Base-by-base conservation (phyloP, 2,329 filamentous ascomycete genomes). In the Colletotrichum plurivorum region DNA sequence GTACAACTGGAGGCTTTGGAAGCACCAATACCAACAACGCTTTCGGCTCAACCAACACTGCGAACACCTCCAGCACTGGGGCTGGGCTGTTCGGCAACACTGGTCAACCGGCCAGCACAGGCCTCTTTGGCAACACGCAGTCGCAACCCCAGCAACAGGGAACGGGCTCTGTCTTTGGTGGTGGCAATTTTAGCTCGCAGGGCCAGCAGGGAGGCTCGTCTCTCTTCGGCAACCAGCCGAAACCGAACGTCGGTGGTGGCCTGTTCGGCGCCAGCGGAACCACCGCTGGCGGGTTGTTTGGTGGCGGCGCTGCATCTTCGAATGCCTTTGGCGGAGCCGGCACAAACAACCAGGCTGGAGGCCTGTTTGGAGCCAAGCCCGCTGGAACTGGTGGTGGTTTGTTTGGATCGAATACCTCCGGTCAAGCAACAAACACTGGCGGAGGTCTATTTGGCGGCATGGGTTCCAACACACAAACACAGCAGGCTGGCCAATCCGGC, bases 361-460 rank as follows among this genome's bases (percentile, higher is more conserved):
- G 80, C 12, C 75, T 86, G 1, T 87, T 87, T 36, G 67, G 80
- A 15, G 77, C 78, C 58, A 83, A 85, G 70, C 82, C 77, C 52
- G 73, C 77, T 36, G 76, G 80, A 41, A 75, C 81, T 22, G 80
- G 82, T 6, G 82, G 81, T 5, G 82, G 86, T 1, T 78, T 89
- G 4, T 90, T 90, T 64, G 70, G 71, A 60, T 60, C 77, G 27
- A 80, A 78, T 58, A 77, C 79, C 58, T 73, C 76, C 27, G 63
- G 67, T 16, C 82, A 80, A 73, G 75, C 77, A 43, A 53, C 60
- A 18, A 60, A 58, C 27, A 77, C 74, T 13, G 74, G 76, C 13
- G 82, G 83, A 27, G 81, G 88, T 39, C 76, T 90, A 16, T 91
- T 91, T 70, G 87, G 88, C 15, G 75, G 74, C 22, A 72, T 82